Conservation (phyloP, 2,329 filamentous ascomycete species). For the Fusarium denticulatum region DNA sequence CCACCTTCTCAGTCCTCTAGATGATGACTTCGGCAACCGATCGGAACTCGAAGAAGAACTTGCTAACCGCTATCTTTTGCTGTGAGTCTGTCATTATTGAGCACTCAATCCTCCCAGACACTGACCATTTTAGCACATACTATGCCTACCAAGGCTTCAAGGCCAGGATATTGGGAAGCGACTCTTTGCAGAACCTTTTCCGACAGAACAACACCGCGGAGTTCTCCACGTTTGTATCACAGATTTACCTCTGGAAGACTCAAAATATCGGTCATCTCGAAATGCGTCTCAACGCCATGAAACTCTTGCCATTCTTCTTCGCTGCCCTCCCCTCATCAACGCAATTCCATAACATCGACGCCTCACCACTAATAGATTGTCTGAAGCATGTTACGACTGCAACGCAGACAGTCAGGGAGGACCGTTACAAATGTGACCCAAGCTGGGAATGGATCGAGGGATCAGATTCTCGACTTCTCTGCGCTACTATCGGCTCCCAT, state of each 20-base stretch:
- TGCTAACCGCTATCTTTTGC: conserved; percentile 32
- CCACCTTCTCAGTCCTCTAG: conserved; percentile 22
- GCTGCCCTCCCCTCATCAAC: background rate
- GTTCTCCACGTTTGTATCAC: conserved; percentile 22
- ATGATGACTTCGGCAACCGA: background rate
- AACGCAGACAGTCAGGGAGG: background rate
- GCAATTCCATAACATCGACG: conserved; percentile 26
- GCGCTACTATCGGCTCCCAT: conserved; percentile 26
- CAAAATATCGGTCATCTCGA: conserved; percentile 32
- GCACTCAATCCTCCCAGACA: background rate
- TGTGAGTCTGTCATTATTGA: conserved; percentile 3
- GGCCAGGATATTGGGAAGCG: conserved; percentile 28
- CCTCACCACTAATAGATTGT: conserved; percentile 13
- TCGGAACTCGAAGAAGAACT: conserved; percentile 29
- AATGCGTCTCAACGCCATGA: conserved; percentile 24
- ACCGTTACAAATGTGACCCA: conserved; percentile 21
- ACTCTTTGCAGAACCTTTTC: conserved; percentile 12
- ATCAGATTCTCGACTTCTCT: conserved; percentile 30
- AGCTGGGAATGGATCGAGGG: conserved; percentile 37
- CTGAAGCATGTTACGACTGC: conserved; percentile 20
- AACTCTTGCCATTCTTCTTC: conserved; percentile 34
- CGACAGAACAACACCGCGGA: background rate
- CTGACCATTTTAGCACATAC: conserved; percentile 8
- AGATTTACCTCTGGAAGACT: conserved; percentile 31
- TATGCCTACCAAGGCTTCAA: conserved; percentile 36